A percentile compares a stretch with the other conserved stretches of the same genome.
These are phyloP conservation scores for Saitozyma sp. DNA, from an alignment of 768 basidiomycete genomes.

Conservation along the genomic window DNA sequence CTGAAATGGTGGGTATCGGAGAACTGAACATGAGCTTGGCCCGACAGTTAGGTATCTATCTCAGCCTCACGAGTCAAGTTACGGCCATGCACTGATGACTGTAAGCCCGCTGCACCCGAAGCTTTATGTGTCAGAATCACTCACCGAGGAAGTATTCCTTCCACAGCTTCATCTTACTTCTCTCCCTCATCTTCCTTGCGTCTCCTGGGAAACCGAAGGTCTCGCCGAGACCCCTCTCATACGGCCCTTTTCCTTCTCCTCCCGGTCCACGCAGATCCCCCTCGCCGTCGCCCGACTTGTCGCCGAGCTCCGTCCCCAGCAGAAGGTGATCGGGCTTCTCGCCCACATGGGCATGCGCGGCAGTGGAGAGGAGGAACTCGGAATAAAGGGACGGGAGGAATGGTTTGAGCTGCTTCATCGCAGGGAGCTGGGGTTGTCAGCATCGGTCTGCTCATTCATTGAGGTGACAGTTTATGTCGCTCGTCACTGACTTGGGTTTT, in stretches of 20 bases:
- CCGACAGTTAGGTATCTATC: not conserved
- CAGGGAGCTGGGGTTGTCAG: slow-evolving; percentile 59
- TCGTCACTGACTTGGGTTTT: slow-evolving; percentile 63
- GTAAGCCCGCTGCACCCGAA: too few species aligned
- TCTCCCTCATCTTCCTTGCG: slow-evolving; percentile 52
- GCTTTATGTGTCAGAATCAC: slow-evolving; percentile 22
- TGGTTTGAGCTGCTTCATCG: slow-evolving; percentile 88
- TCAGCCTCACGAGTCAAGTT: slow-evolving; percentile 67
- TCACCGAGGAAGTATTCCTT: slow-evolving; percentile 76
- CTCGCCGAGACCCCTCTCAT: slow-evolving; percentile 51
- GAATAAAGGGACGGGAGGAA: slow-evolving; percentile 94
- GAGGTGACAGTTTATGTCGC: not conserved
- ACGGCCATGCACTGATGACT: slow-evolving; percentile 74
- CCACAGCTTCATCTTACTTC: slow-evolving; percentile 88
- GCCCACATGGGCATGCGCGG: slow-evolving; percentile 7
- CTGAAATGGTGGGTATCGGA: slow-evolving; percentile 94
- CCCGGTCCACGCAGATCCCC: slow-evolving; percentile 54
- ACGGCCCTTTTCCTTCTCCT: slow-evolving; percentile 49
- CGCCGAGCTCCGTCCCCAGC: slow-evolving; percentile 25
- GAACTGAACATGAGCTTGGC: slow-evolving; percentile 52
- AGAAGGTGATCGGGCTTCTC: slow-evolving; percentile 36
- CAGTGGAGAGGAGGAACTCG: slow-evolving; percentile 71
- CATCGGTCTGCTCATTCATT: not conserved
- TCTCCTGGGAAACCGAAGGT: slow-evolving; percentile 54
- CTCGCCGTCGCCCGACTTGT: slow-evolving; percentile 36